Base-by-base conservation (phyloP, 352 stramenopile genomes). In the Phytophthora lateralis region DNA sequence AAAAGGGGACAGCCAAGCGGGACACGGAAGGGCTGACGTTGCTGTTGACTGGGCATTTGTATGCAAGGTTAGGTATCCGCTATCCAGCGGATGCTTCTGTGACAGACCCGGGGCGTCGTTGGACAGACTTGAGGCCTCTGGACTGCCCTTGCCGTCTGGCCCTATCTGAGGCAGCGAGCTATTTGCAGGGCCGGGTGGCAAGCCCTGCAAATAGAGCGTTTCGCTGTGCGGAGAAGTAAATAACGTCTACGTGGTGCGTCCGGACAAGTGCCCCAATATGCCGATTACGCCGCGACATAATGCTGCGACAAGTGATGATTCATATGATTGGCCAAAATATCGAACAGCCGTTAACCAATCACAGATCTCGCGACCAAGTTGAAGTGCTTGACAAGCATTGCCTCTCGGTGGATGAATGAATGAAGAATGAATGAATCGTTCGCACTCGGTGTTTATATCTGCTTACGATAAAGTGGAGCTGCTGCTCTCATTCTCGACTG, bases 51-150 rank as follows among this genome's bases (percentile, higher is more conserved):
- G 17, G 39, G 6, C 12, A 4, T 65, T 46, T 60, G 49, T 60
- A 65, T 49, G 54, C 2, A 52, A 21, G 17, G 1, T 3, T 42
- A 54, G 41, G 57, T 15, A 43, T 54, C 9, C 35, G 20, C 37
- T 45, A 66, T 62, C 51, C 59, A 68, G 35, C 35, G 24, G 50
- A 43, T 66, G 51, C 26, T 41, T 53, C 14, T 58, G 60, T 57
- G 52, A 68, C 53, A 62, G 29, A 67, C 44, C 26, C 45, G 15
- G 1, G 24, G 11, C 17, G 14, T 11, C 52, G 60, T 57, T 56
- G 34, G 50, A 55, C 51, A 48, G 10, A 12, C 35, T 10, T n/a
- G 14, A 24, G 5, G 29, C 10, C 9, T 11, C 24, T 26, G 4
- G 5, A 37, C 41, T 50, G 34, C 20, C 35, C 37, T 57, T 8